A percentile compares a stretch with the other conserved stretches of the same genome.
Evolutionary conservation across 352 stramenopile species (phyloP).

Genomic region (Phytophthora aleatoria): DNA sequence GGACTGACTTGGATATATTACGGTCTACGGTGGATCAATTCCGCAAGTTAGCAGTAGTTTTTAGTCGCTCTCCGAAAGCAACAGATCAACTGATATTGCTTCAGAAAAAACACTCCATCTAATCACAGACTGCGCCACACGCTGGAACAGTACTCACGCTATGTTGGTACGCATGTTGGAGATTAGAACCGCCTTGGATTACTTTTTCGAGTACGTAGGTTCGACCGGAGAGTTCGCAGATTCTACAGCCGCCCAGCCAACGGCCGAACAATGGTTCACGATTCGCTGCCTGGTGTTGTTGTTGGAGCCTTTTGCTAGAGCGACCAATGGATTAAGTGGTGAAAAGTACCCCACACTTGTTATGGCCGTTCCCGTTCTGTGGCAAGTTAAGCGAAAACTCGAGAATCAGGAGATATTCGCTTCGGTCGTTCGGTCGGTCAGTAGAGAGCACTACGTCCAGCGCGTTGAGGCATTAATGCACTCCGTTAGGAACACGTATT

Average conservation of each 20-base stretch:
- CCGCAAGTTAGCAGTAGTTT: constrained; percentile 5
- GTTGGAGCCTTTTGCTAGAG: neutral
- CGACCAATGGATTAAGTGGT: neutral
- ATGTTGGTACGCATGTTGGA: constrained; percentile 5
- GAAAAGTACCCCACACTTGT: constrained; percentile 7
- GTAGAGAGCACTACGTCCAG: neutral
- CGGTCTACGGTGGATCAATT: neutral
- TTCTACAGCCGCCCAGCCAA: neutral
- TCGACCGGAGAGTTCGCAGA: neutral
- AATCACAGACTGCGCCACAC: neutral
- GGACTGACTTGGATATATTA: neutral
- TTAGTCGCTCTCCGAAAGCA: constrained; percentile 5
- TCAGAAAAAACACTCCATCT: neutral
- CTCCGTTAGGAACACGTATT: neutral
- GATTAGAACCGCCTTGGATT: neutral
- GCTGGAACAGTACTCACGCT: constrained; percentile 5
- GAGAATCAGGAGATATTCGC: neutral
- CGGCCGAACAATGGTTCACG: constrained; percentile 7
- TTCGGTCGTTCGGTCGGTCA: neutral
- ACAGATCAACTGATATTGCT: neutral
- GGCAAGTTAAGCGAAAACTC: neutral
- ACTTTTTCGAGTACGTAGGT: constrained; percentile 2
- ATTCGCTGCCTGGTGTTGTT: neutral
- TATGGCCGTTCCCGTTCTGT: neutral
- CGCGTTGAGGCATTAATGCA: constrained; percentile 2